These are phyloP conservation scores for Coemansia sp. DNA, from an alignment of 192 early-diverging fungal species.

Conservation along the genomic window DNA sequence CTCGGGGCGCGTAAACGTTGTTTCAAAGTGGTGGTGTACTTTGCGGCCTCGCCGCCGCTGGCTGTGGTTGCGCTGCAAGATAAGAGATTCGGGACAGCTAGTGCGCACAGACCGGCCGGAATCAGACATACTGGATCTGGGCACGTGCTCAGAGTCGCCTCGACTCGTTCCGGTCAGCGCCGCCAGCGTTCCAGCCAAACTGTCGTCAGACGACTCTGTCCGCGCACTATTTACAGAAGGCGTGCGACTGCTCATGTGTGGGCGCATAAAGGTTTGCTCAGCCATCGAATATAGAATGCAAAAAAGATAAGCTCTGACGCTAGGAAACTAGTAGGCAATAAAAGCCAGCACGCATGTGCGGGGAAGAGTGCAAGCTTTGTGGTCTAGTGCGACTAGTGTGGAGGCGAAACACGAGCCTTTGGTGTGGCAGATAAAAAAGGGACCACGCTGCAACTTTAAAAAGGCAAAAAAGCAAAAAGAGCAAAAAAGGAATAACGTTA, in stretches of 20 bases:
- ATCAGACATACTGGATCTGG: neutral
- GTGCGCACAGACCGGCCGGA: neutral
- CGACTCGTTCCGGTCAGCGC: neutral
- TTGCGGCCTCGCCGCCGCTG: conserved; percentile 5
- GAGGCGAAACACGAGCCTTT: neutral
- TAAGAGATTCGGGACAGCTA: conserved; percentile 12
- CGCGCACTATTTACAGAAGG: conserved; percentile 5
- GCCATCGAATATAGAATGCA: neutral
- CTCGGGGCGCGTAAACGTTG: neutral
- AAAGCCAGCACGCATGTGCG: neutral
- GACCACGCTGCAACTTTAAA: neutral
- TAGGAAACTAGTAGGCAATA: neutral
- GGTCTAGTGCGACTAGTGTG: neutral
- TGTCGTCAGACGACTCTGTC: conserved; percentile 12
- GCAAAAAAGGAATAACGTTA: neutral
- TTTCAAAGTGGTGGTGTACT: neutral
- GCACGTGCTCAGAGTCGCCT: neutral
- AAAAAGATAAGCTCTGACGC: neutral
- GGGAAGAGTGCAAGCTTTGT: neutral
- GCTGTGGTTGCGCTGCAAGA: conserved; percentile 13
- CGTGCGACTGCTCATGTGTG: conserved; percentile 1
- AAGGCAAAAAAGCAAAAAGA: neutral
- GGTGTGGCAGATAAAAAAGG: neutral
- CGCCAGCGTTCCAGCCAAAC: neutral
- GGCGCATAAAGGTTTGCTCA: neutral